Evolutionary conservation across 2,329 filamentous ascomycete genomes (phyloP), one percentile per base, ranked within the genome.

Genomic region (Akanthomyces lecanii): DNA sequence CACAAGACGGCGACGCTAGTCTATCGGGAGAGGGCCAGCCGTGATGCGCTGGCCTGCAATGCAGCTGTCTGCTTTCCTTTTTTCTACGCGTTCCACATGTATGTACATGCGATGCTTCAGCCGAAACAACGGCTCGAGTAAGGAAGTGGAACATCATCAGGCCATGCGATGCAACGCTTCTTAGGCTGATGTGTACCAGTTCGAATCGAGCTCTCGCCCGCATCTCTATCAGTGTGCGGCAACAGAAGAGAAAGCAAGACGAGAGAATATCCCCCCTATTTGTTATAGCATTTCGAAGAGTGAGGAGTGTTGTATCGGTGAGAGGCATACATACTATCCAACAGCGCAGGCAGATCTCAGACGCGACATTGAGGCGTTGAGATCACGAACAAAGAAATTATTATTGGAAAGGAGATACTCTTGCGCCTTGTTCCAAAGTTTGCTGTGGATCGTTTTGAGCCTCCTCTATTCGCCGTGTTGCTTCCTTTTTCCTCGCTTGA

Each of bases 101-200:
- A 18, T 30, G 12, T 5, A 23, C 25, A 7, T 16, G 28, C 6
- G 14, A 4, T 30, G 28, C 14, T 30, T 33, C 36, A 42, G 36
- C 52, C 36, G 52, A 55, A 28, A 55, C 52, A 55, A 21, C 11
- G 25, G 52, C 52, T n/a, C 52, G 52, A 44, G 52, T 55, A 42
- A 42, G 36, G n/a, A 36, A 36, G 21, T 55, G 36, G 36, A 18
- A 42, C 36, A 55, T 25, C 12, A 6, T 44, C 52, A 55, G 21
- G 47, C 25, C 23, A 28, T 55, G 16, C 21, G 51, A 55, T 42
- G 14, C 16, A 8, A 51, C 48, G 12, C 52, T 25, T 25, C 14
- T 21, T 6, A 4, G 36, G 38, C 16, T 55, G 21, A 55, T 42
- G 52, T 21, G n/a, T 21, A 10, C 21, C 23, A 18, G 25, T 54